Conservation (phyloP, 169 alveolate genomes). For the Eimeria tenella region DNA sequence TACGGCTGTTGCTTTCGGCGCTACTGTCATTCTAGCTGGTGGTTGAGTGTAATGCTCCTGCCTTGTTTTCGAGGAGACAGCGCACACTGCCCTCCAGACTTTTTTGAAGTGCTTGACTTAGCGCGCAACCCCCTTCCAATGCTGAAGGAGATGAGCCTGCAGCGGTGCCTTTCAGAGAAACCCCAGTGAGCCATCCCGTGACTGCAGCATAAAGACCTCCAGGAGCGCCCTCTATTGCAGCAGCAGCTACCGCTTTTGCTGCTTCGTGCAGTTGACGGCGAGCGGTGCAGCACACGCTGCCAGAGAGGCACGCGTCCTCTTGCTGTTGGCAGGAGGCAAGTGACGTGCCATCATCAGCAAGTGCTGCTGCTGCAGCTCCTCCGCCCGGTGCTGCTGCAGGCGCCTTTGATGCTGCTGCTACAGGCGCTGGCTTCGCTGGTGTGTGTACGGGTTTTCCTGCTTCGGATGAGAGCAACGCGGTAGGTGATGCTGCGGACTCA, state of each 20-base stretch:
- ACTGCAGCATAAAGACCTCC: no score
- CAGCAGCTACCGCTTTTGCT: background rate
- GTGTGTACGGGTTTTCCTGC: no score
- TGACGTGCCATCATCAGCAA: background rate
- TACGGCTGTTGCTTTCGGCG: background rate
- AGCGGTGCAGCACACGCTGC: slow-evolving; percentile 28
- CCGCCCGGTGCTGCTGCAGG: background rate
- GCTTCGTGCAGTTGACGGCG: background rate
- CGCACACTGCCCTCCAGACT: background rate
- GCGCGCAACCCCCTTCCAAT: background rate
- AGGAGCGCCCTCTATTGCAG: background rate
- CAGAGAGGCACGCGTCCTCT: slow-evolving; percentile 15
- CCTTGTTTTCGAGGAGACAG: background rate
- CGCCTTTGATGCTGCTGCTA: background rate
- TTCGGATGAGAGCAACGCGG: background rate
- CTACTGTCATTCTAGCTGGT: no score
- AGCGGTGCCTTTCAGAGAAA: background rate
- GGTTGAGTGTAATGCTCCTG: background rate
- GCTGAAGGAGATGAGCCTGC: slow-evolving; percentile 15
- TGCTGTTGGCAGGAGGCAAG: slow-evolving; percentile 34
- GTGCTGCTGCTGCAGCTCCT: slow-evolving; percentile 13
- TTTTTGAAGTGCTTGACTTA: background rate
- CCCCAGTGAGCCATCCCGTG: background rate
- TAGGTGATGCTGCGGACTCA: background rate
- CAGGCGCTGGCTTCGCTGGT: background rate